A percentile compares a stretch with the other conserved stretches of the same genome.
Conservation (phyloP, 306 rosid species). For the Urtica urens region DNA sequence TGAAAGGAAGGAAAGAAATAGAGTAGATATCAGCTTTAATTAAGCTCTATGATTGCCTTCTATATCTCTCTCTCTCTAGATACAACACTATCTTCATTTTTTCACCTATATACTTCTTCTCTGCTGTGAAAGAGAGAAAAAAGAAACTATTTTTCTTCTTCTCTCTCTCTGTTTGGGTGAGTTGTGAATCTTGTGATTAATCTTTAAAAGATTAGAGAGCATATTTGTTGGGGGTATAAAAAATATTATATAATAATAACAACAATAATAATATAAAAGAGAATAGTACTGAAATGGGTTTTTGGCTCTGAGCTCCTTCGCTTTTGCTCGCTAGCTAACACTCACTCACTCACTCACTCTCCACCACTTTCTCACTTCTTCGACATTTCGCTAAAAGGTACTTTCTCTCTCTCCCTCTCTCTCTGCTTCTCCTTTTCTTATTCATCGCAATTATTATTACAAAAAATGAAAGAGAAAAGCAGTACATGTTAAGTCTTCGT, state of each 20-base stretch:
- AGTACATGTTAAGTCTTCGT: slow-evolving; percentile 2
- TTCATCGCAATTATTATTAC: slow-evolving; percentile 7
- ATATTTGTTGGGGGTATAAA: background rate
- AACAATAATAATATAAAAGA: no score
- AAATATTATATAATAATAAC: no score
- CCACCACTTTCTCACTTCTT: slow-evolving; percentile 29
- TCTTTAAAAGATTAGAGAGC: background rate
- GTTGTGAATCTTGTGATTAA: no score
- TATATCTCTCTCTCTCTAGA: no score
- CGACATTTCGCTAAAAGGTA: slow-evolving; percentile 34
- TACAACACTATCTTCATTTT: no score
- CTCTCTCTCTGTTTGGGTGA: background rate
- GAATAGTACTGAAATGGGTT: slow-evolving; percentile 15
- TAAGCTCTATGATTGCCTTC: no score
- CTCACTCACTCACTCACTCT: slow-evolving; percentile 1
- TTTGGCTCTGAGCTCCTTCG: slow-evolving; percentile 29
- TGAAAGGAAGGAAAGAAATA: background rate
- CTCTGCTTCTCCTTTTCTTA: background rate
- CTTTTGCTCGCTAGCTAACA: no score
- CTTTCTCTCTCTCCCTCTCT: slow-evolving; percentile 28
- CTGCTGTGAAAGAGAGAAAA: no score
- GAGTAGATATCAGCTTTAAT: background rate
- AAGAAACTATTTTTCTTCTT: background rate
- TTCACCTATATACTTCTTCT: no score
- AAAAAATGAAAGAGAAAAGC: no score